Percentiles rank a stretch among this genome's conserved stretches.
phyloP scores from a whole-genome alignment of 2,329 filamentous ascomycete genomes.

The Chrysoporthe deuterocubensis region DNA sequence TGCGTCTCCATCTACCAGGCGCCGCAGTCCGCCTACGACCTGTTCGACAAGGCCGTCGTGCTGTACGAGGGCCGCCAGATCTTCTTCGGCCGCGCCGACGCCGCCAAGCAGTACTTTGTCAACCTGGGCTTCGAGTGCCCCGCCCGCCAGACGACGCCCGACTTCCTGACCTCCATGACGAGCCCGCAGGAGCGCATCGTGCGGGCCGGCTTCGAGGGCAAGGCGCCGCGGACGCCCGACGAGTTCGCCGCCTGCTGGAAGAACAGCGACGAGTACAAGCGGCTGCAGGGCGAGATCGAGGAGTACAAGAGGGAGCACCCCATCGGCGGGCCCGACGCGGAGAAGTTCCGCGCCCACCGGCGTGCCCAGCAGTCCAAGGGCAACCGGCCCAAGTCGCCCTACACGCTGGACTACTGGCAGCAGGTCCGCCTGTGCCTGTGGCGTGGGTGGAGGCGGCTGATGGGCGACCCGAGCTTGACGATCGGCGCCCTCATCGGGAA shows the following conservation, averaged over 20 bases:
- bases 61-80: slow-evolving; percentile 66
- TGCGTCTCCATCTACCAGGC: slow-evolving; percentile 77
- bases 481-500: slow-evolving; percentile 73
- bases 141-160: slow-evolving; percentile 68
- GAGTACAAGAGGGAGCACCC: slow-evolving; percentile 58
- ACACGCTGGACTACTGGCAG: slow-evolving; percentile 76
- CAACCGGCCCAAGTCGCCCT: slow-evolving; percentile 74
- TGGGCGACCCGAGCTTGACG: slow-evolving; percentile 76
- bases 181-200: slow-evolving; percentile 60
- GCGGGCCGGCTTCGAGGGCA: slow-evolving; percentile 59
- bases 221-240: slow-evolving; percentile 62
- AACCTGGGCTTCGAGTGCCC: slow-evolving; percentile 71
- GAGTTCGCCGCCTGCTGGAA: slow-evolving; percentile 65
- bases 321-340: slow-evolving; percentile 59
- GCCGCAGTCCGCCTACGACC: slow-evolving; percentile 66
- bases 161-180: slow-evolving; percentile 75
- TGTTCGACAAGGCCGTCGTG: slow-evolving; percentile 63
- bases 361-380: slow-evolving; percentile 59
- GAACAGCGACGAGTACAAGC: slow-evolving; percentile 54
- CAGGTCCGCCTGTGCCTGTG: slow-evolving; percentile 80
- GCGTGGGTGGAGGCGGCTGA: slow-evolving; percentile 78
- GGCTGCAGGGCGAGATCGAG: slow-evolving; percentile 59
- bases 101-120: slow-evolving; percentile 68
- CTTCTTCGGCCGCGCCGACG: slow-evolving; percentile 63
- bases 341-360: slow-evolving; percentile 59